Percentiles rank a stretch among this genome's conserved stretches.
Conservation (phyloP, 1,284 basidiomycete genomes). For the Tilletia caries region DNA sequence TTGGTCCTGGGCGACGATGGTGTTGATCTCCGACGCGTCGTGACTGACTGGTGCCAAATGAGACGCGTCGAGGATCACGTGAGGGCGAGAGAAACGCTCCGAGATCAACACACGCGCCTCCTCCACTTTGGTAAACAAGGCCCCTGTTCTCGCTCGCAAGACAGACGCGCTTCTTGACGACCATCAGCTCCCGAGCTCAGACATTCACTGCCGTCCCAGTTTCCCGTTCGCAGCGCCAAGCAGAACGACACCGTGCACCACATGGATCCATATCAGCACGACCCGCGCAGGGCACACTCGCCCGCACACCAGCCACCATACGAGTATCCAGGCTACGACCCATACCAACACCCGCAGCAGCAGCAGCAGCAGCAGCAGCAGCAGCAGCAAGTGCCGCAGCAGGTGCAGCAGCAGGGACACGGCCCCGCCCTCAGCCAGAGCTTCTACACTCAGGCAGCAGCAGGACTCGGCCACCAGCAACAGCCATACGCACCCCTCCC, state of each 20-base stretch:
- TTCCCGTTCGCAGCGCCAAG: too few species aligned
- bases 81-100: conserved; percentile 13
- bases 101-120: background rate
- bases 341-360: background rate
- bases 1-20: background rate
- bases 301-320: conserved; percentile 10
- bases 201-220: too few species aligned
- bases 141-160: background rate
- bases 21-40: conserved; percentile 7
- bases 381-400: too few species aligned
- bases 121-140: conserved; percentile 10
- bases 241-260: background rate
- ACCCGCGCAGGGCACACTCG: conserved; percentile 12
- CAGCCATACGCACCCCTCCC: conserved; percentile 2
- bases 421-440: conserved; percentile 36
- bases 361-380: conserved; percentile 23
- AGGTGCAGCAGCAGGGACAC: conserved; percentile 20
- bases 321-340: conserved; percentile 14
- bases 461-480: conserved; percentile 21
- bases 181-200: background rate
- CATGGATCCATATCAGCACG: conserved; percentile 8
- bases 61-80: too few species aligned
- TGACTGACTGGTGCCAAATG: too few species aligned
- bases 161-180: background rate
- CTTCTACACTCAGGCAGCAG: conserved; percentile 43